These are phyloP conservation scores for Ormosia emarginata DNA, from an alignment of 306 rosid genomes.

Conservation along the genomic window DNA sequence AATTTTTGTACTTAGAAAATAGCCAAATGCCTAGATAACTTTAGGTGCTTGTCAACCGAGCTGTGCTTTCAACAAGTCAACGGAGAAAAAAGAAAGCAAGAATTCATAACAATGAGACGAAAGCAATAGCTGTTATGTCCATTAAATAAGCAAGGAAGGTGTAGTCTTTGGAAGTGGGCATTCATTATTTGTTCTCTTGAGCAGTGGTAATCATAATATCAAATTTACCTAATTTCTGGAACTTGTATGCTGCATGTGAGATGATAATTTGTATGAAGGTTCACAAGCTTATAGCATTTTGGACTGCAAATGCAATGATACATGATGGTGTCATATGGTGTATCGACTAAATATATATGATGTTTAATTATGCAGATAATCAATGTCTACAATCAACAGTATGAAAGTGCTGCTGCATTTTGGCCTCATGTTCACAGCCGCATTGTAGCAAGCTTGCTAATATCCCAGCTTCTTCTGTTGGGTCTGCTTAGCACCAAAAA, in stretches of 20 bases:
- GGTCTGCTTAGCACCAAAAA: conserved; percentile 95
- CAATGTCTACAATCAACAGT: conserved; percentile 89
- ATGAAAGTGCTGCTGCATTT: conserved; percentile 95
- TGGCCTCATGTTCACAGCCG: conserved; percentile 98
- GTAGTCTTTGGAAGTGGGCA: not conserved
- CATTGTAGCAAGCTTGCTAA: conserved; percentile 83
- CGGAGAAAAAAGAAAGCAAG: too few relatives aligned
- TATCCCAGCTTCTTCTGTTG: conserved; percentile 85
- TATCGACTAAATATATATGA: not conserved
- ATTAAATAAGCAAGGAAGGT: not conserved
- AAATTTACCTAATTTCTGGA: not conserved
- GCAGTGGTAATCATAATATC: not conserved
- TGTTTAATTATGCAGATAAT: conserved; percentile 60
- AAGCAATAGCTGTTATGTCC: not conserved
- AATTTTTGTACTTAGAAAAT: not conserved
- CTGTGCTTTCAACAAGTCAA: not conserved
- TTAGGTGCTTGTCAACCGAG: not conserved
- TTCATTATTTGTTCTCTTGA: not conserved
- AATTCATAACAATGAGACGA: not conserved
- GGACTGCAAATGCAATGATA: not conserved
- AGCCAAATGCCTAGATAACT: not conserved
- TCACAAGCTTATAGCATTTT: not conserved
- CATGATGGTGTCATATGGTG: not conserved
- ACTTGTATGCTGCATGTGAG: not conserved
- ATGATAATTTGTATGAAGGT: not conserved